Percentiles rank a stretch among this genome's conserved stretches.
Conservation (phyloP, 148 eudicot genomes). For the Rhododendron griersonianum region DNA sequence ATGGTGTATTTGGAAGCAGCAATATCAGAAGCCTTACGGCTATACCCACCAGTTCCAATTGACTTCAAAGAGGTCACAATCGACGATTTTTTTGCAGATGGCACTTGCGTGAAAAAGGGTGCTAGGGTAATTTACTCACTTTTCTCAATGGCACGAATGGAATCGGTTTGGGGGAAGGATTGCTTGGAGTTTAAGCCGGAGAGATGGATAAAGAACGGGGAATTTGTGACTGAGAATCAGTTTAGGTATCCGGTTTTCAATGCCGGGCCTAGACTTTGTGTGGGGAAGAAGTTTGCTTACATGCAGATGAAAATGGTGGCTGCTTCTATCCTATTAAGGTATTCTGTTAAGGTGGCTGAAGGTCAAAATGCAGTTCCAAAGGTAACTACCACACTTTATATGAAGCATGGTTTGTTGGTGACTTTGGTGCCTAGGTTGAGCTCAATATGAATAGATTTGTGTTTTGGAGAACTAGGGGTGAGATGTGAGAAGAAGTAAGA, state of each 20-base stretch:
- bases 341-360: slow-evolving; percentile 32
- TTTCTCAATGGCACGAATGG: slow-evolving; percentile 35
- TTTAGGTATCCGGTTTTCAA: neutral
- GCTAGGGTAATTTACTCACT: slow-evolving; percentile 40
- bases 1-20: slow-evolving; percentile 33
- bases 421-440: slow-evolving; percentile 27
- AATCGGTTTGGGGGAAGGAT: slow-evolving; percentile 44
- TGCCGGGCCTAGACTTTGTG: slow-evolving; percentile 31
- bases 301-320: slow-evolving; percentile 54
- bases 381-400: slow-evolving; percentile 41
- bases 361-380: slow-evolving; percentile 36
- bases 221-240: neutral
- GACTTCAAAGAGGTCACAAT: slow-evolving; percentile 50
- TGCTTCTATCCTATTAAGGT: slow-evolving; percentile 40
- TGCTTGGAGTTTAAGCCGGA: slow-evolving; percentile 40
- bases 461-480: neutral
- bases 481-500: neutral
- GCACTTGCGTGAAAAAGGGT: slow-evolving; percentile 26
- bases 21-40: neutral
- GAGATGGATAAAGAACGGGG: neutral
- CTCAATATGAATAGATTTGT: neutral
- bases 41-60: slow-evolving; percentile 3
- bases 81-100: slow-evolving; percentile 47
- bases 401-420: slow-evolving; percentile 45
- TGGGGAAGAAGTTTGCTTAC: slow-evolving; percentile 52